phyloP scores from a whole-genome alignment of 495 filamentous ascomycete species.

The Penicillium roqueforti region DNA sequence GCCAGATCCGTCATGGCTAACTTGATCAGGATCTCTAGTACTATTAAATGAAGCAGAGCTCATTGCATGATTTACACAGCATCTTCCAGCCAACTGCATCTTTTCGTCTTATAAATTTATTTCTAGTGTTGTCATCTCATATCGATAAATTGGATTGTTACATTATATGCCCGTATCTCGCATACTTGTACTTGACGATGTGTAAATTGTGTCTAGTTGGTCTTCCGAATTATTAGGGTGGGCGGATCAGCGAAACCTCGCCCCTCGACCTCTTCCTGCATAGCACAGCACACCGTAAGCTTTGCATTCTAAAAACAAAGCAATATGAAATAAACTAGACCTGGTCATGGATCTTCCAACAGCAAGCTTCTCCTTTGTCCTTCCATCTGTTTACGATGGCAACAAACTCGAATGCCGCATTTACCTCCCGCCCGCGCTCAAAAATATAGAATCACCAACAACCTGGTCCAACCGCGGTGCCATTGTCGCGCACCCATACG shows the following conservation, averaged over 20 bases:
- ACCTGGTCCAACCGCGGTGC: constrained; percentile 56
- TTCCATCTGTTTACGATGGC: constrained; percentile 81
- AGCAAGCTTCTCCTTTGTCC: constrained; percentile 66
- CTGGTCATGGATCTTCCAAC: constrained; percentile 35
- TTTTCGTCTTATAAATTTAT: not conserved
- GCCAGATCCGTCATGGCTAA: constrained; percentile 46
- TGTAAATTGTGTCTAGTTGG: not conserved
- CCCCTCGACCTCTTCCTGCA: not conserved
- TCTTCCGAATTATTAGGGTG: not conserved
- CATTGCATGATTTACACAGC: not conserved
- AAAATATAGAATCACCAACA: constrained; percentile 26
- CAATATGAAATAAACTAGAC: not conserved
- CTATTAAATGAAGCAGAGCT: not conserved
- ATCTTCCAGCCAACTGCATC: not conserved
- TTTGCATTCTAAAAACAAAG: not conserved
- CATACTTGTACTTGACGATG: not conserved
- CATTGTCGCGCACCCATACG: constrained; percentile 88
- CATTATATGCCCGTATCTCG: not conserved
- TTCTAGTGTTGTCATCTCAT: not conserved
- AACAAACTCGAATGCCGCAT: constrained; percentile 72
- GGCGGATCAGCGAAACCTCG: constrained; percentile 1
- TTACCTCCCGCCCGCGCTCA: constrained; percentile 56
- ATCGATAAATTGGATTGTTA: not conserved
- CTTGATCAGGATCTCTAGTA: constrained; percentile 23
- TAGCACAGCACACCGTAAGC: not conserved